These are phyloP conservation scores for Suillus sp. DNA, from an alignment of 768 basidiomycete genomes.

Conservation along the genomic window DNA sequence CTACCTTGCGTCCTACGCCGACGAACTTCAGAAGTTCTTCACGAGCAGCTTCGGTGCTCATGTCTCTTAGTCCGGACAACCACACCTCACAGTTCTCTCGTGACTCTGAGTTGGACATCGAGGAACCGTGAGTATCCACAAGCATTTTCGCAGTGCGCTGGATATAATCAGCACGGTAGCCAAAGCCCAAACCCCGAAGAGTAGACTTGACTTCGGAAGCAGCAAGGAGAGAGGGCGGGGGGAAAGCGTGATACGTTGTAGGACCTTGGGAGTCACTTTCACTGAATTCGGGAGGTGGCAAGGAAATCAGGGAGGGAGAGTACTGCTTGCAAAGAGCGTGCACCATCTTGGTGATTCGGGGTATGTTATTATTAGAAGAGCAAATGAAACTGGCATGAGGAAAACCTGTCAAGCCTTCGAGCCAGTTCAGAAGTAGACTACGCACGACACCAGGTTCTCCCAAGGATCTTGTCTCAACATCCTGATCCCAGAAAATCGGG, in stretches of 20 bases:
- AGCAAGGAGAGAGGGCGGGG: slow-evolving; percentile 70
- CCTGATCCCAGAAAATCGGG: slow-evolving; percentile 78
- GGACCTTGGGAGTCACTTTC: neutral
- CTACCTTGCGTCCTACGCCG: slow-evolving; percentile 96
- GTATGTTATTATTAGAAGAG: slow-evolving; percentile 95
- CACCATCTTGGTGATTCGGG: slow-evolving; percentile 93
- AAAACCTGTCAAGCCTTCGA: slow-evolving; percentile 1
- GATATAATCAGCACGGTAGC: slow-evolving; percentile 92
- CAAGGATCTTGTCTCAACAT: slow-evolving; percentile 93
- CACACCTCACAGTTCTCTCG: slow-evolving; percentile 60
- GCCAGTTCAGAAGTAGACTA: slow-evolving; percentile 23
- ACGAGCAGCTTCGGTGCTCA: slow-evolving; percentile 60
- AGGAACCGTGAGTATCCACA: slow-evolving; percentile 51
- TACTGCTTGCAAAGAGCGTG: slow-evolving; percentile 78
- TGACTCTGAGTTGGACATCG: slow-evolving; percentile 1
- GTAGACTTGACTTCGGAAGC: slow-evolving; percentile 55
- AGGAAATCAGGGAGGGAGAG: slow-evolving; percentile 65
- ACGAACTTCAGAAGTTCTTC: slow-evolving; percentile 77
- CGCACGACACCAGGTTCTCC: slow-evolving; percentile 93
- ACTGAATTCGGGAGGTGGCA: slow-evolving; percentile 33
- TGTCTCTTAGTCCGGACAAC: slow-evolving; percentile 54
- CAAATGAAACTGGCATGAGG: slow-evolving; percentile 80
- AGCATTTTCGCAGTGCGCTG: slow-evolving; percentile 82
- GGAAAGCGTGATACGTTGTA: slow-evolving; percentile 76
- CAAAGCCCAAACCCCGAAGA: slow-evolving; percentile 87